phyloP scores from a whole-genome alignment of 2,329 filamentous ascomycete species.

The Remersonia thermophila region DNA sequence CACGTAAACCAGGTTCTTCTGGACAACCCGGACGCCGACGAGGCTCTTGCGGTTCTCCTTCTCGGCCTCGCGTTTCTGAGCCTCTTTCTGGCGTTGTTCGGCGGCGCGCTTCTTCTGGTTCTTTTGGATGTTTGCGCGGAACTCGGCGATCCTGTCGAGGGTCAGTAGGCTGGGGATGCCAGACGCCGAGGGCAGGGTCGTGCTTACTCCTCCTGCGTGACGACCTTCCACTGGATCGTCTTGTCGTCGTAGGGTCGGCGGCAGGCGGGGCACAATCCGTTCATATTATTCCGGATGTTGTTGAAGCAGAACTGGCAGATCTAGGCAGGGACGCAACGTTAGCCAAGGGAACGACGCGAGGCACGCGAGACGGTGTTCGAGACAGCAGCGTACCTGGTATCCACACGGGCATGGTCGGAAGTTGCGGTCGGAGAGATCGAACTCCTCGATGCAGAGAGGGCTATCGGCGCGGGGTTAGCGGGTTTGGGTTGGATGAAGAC shows the following conservation, averaged over 20 bases:
- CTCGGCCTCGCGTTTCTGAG: constrained; percentile 91
- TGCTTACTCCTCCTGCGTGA: constrained; percentile 79
- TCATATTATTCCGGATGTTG: constrained; percentile 97
- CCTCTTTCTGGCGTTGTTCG: constrained; percentile 79
- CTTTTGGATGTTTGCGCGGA: constrained; percentile 68
- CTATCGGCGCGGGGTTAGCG: constrained; percentile 35
- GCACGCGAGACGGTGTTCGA: not conserved
- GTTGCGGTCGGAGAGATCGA: constrained; percentile 93
- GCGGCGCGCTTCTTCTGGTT: constrained; percentile 86
- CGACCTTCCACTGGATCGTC: constrained; percentile 92
- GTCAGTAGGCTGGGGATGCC: constrained; percentile 15
- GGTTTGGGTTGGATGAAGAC: constrained; percentile 8
- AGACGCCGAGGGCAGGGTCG: not conserved
- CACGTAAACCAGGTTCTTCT: constrained; percentile 98
- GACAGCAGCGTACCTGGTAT: constrained; percentile 91
- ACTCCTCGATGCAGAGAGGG: constrained; percentile 96
- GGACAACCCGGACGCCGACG: constrained; percentile 86
- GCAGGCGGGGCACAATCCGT: constrained; percentile 94
- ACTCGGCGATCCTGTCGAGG: constrained; percentile 51
- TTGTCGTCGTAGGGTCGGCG: constrained; percentile 91
- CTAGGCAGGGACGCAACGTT: constrained; percentile 31
- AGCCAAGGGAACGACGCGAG: not conserved
- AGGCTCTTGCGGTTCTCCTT: constrained; percentile 92
- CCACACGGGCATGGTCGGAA: constrained; percentile 95
- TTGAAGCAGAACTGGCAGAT: constrained; percentile 99